These are phyloP conservation scores for Balakata baccata DNA, from an alignment of 345 rosid genomes.

Conservation along the genomic window DNA sequence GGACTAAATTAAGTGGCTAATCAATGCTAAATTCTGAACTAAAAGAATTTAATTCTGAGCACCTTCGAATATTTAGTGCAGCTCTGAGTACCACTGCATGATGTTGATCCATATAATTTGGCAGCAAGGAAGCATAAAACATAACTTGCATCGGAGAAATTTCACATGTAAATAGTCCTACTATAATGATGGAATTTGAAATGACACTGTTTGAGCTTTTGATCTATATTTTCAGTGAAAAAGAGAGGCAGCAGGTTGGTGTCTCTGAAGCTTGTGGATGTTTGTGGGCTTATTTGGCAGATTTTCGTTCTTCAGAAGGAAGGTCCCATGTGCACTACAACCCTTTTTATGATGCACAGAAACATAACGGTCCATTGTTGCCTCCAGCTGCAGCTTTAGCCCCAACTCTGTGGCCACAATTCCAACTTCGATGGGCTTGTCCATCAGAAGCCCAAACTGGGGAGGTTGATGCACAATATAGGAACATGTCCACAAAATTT, in stretches of 20 bases:
- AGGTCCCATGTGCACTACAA: constrained; percentile 74
- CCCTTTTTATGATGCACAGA: constrained; percentile 65
- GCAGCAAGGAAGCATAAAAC: background rate
- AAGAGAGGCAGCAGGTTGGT: constrained; percentile 71
- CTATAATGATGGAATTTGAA: constrained; percentile 6
- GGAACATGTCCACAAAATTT: constrained; percentile 54
- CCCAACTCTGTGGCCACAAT: constrained; percentile 94
- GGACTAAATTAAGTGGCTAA: background rate
- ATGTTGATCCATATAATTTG: background rate
- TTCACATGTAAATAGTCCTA: background rate
- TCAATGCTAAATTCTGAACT: background rate
- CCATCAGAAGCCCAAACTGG: constrained; percentile 73
- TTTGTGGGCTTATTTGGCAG: constrained; percentile 79
- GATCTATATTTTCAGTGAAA: constrained; percentile 60
- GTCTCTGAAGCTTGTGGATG: constrained; percentile 73
- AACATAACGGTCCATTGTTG: constrained; percentile 52
- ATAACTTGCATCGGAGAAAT: background rate
- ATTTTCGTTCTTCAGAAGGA: constrained; percentile 58
- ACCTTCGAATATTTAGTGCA: background rate
- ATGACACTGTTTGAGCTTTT: constrained; percentile 5
- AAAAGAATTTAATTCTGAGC: background rate
- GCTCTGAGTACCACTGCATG: background rate
- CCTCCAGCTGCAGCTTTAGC: constrained; percentile 99
- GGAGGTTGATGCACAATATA: constrained; percentile 68
- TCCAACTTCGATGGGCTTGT: constrained; percentile 98